phyloP scores from a whole-genome alignment of 306 rosid genomes.

The Macrotyloma uniflorum region DNA sequence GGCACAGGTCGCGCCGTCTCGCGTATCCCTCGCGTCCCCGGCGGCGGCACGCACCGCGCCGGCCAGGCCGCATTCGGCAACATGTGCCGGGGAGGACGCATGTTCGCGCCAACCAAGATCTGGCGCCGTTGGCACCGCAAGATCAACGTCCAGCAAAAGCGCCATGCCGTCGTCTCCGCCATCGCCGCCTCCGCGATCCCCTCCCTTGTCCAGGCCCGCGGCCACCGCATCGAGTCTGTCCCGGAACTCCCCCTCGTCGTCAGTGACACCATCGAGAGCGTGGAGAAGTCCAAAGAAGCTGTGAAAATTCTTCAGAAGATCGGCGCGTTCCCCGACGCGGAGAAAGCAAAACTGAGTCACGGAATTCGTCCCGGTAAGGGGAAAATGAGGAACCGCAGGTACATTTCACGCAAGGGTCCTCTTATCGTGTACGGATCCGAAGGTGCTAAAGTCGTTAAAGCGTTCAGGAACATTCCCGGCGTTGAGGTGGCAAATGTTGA shows the following conservation, averaged over 20 bases:
- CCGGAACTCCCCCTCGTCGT: slow-evolving; percentile 78
- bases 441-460: slow-evolving; percentile 73
- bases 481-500: slow-evolving; percentile 69
- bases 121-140: slow-evolving; percentile 90
- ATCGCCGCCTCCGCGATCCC: slow-evolving; percentile 76
- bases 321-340: slow-evolving; percentile 69
- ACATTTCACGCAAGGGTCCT: slow-evolving; percentile 71
- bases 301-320: slow-evolving; percentile 62
- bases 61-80: slow-evolving; percentile 85
- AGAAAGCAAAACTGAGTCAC: slow-evolving; percentile 72
- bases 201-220: slow-evolving; percentile 65
- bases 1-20: slow-evolving; percentile 88
- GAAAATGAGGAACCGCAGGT: slow-evolving; percentile 72
- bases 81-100: slow-evolving; percentile 92
- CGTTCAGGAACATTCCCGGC: slow-evolving; percentile 71
- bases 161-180: slow-evolving; percentile 74
- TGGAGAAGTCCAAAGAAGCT: slow-evolving; percentile 67
- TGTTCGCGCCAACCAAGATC: slow-evolving; percentile 90
- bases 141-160: slow-evolving; percentile 74
- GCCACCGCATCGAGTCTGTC: slow-evolving; percentile 67
- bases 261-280: slow-evolving; percentile 61
- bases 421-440: slow-evolving; percentile 70
- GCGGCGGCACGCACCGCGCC: slow-evolving; percentile 92
- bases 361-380: slow-evolving; percentile 76
- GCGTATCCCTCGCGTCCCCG: slow-evolving; percentile 80